phyloP scores from a whole-genome alignment of 345 rosid species.

The Boechera retrofracta region DNA sequence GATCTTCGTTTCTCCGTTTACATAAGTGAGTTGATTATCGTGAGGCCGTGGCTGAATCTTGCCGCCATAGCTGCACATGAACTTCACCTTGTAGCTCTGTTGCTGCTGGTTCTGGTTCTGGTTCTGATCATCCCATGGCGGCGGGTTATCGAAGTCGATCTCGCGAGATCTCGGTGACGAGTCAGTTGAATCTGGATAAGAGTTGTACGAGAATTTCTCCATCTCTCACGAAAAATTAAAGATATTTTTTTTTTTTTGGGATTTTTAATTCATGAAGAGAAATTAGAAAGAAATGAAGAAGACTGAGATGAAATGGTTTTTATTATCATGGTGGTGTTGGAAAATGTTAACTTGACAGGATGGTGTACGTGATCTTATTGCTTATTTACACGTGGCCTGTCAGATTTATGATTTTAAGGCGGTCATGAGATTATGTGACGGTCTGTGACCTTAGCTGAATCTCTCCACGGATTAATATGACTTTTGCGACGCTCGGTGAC shows the following conservation, averaged over 20 bases:
- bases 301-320: slow-evolving; percentile 27
- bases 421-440: slow-evolving; percentile 22
- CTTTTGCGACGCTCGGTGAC: not conserved
- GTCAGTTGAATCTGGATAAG: slow-evolving; percentile 87
- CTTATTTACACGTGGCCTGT: slow-evolving; percentile 37
- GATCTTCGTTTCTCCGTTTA: slow-evolving; percentile 92
- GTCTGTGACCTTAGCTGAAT: slow-evolving; percentile 27
- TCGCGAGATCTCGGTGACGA: slow-evolving; percentile 98
- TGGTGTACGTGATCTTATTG: slow-evolving; percentile 33
- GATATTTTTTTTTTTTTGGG: not conserved
- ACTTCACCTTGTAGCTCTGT: slow-evolving; percentile 63
- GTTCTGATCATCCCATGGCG: slow-evolving; percentile 79
- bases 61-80: slow-evolving; percentile 92
- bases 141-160: slow-evolving; percentile 77
- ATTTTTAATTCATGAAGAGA: slow-evolving; percentile 14
- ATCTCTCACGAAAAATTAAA: slow-evolving; percentile 35
- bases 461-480: slow-evolving; percentile 27
- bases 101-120: slow-evolving; percentile 54
- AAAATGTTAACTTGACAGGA: slow-evolving; percentile 41
- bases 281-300: slow-evolving; percentile 9
- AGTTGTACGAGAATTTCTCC: slow-evolving; percentile 70
- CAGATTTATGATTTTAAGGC: slow-evolving; percentile 17
- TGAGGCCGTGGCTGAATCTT: slow-evolving; percentile 97
- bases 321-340: slow-evolving; percentile 29
- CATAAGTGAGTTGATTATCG: slow-evolving; percentile 85